Conservation (phyloP, 2,329 filamentous ascomycete genomes). For the Rhinocladiella mackenziei region DNA sequence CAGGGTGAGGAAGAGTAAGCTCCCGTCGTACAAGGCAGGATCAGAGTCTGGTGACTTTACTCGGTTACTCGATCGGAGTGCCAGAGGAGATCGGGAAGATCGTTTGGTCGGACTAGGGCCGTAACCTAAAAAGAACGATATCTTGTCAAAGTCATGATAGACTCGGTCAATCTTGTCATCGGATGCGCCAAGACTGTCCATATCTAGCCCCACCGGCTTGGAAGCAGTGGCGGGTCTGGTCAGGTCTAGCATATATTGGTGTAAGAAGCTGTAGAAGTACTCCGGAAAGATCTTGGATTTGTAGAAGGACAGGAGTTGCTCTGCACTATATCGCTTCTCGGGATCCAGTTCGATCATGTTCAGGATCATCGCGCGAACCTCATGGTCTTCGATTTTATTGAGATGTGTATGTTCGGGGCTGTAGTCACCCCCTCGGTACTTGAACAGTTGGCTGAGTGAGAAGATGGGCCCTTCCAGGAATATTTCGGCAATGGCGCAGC, state of each 20-base stretch:
- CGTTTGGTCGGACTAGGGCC: conserved; percentile 24
- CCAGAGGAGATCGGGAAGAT: conserved; percentile 32
- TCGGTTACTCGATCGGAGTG: conserved; percentile 64
- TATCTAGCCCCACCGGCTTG: conserved; percentile 62
- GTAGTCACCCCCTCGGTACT: conserved; percentile 88
- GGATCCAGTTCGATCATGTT: conserved; percentile 97
- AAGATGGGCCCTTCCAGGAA: conserved; percentile 97
- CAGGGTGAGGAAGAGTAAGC: conserved; percentile 84
- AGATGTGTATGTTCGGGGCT: conserved; percentile 78
- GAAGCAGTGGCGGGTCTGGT: conserved; percentile 84
- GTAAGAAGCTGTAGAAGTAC: conserved; percentile 96
- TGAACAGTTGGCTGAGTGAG: conserved; percentile 91
- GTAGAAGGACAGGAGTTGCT: conserved; percentile 91
- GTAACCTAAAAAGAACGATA: conserved; percentile 83
- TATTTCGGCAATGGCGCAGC: conserved; percentile 93
- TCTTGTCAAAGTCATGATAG: conserved; percentile 94
- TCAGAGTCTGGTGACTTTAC: conserved; percentile 41
- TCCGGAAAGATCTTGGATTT: conserved; percentile 86
- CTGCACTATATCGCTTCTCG: conserved; percentile 83
- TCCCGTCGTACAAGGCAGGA: conserved; percentile 77
- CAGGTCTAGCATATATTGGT: conserved; percentile 95
- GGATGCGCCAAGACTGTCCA: conserved; percentile 73
- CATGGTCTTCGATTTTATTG: conserved; percentile 79
- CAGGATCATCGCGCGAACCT: conserved; percentile 80
- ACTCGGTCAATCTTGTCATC: conserved; percentile 93